A percentile compares a stretch with the other conserved stretches of the same genome.
Evolutionary conservation across 2,329 filamentous ascomycete genomes (phyloP).

Genomic region (Orbilia javanica): DNA sequence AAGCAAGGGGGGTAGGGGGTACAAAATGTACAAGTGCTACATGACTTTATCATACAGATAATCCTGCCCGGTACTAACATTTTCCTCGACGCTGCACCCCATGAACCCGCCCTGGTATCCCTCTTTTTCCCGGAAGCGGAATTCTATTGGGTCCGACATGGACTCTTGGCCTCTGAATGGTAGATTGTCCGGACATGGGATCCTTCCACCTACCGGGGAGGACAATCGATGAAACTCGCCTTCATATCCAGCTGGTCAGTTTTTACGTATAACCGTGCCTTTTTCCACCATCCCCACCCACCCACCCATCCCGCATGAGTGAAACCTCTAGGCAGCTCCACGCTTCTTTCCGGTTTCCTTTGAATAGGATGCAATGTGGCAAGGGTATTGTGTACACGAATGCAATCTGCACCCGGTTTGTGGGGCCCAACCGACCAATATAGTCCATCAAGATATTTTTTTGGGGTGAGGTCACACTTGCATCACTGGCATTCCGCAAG

Average conservation of each 20-base stretch:
- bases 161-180: slow-evolving; percentile 33
- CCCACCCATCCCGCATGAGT: slow-evolving; percentile 35
- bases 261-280: no score
- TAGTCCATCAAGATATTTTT: not conserved
- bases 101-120: not conserved
- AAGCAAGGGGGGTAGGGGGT: slow-evolving; percentile 10
- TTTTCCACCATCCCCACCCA: slow-evolving; percentile 26
- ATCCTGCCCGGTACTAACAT: slow-evolving; percentile 8
- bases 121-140: slow-evolving; percentile 15
- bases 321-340: slow-evolving; percentile 49
- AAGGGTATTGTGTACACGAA: slow-evolving; percentile 42
- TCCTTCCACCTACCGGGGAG: slow-evolving; percentile 45
- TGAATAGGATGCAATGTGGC: slow-evolving; percentile 15
- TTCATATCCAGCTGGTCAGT: slow-evolving; percentile 12
- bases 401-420: slow-evolving; percentile 31
- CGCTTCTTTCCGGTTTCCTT: slow-evolving; percentile 22
- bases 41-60: slow-evolving; percentile 10
- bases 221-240: slow-evolving; percentile 21
- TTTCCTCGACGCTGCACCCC: slow-evolving; percentile 8
- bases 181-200: slow-evolving; percentile 43
- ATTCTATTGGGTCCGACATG: slow-evolving; percentile 17
- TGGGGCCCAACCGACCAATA: slow-evolving; percentile 20
- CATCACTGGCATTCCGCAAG: slow-evolving; percentile 45
- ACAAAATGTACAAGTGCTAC: slow-evolving; percentile 28
- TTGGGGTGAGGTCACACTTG: slow-evolving; percentile 50